Base-by-base conservation (phyloP, 441 rosid genomes). In the Macaranga tanarius region DNA sequence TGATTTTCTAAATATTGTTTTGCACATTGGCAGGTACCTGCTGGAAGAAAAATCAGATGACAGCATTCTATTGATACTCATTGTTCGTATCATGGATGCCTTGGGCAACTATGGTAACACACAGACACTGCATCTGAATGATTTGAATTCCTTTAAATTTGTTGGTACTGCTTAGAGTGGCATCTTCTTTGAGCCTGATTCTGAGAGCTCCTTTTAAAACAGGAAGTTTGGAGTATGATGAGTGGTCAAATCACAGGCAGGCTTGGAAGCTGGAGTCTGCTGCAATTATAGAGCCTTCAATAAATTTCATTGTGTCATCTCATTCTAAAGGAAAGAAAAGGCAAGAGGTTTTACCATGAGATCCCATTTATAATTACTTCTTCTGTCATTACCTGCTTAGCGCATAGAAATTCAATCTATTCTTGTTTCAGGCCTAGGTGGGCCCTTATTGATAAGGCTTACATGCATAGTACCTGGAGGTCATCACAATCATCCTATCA, bases 241-340 rank as follows among this genome's bases (percentile, higher is more conserved):
- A 93, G 82, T 93, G 98, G 98, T 86, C 91, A 76, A 90, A 92
- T 87, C 99, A 96, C 84, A 86, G 97, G 86, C 99, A 93, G 88
- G 97, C 97, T 70, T 93, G 97, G 99, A 93, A 93, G 90, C 84
- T 93, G 88, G 98, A 96, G 83, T 92, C 97, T 79, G 93, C 98
- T 80, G 97, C 98, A 69, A 90, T 93, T 76, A 79, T 92, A 61
- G 99, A 96, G 85, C 98, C 99, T 85, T 90, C 99, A 45, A 83
- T 89, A 77, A 96, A 96, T 84, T 96, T 91, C 85, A 90, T 96
- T 69, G 89, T 88, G 64, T 85, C 91, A 67, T 86, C 89, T 75
- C 93, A 90, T 86, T 88, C 96, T 75, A 86, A 88, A 83, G 97
- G 97, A 79, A 96, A 88, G 85, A 92, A 93, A 88, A 92, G 99